Base-by-base conservation (phyloP, 441 rosid genomes). In the Syzygium syzygioides region DNA sequence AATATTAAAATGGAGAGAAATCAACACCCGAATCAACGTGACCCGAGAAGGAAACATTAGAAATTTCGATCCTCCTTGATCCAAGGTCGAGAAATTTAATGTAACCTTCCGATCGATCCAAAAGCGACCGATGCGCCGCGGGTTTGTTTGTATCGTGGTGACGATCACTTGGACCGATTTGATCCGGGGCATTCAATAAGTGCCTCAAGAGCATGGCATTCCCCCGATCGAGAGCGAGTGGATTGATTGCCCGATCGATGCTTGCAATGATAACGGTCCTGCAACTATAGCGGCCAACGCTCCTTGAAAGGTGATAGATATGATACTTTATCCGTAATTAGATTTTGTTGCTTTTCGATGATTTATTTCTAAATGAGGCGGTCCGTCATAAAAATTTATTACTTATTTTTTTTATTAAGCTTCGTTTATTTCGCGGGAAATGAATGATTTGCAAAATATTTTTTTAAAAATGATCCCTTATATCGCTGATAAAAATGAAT, bases 361-460 rank as follows among this genome's bases (percentile, higher is more conserved):
- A 64, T 64, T 64, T 30, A 64, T 32, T 20, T 14, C 17, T 28
- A 26, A 60, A 60, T 28, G 66, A n/a, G 32, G 32, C 4, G 32
- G 66, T 0, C 66, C 7, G 32, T 26, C 12, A 26, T 59, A 25
- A 59, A 59, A 59, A 59, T 26, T 26, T 12, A 12, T 59, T 59
- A n/a, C 30, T 26, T 26, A 2, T 26, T 26, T 3, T 4, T 59
- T 59, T 9, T 57, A 26, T 57, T 11, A 59, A 25, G 64, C 14
- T 26, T 3, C 13, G 15, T 59, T 59, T 26, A 14, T 59, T 59
- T 59, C 11, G 12, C 0, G 0, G 1, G 28, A 59, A 59, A 14
- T 59, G 26, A 14, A 4, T 10, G 1, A 26, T 26, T 59, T 26
- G 3, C 0, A 59, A 11, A 26, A 26, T 0, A 4, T 0, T 26